Evolutionary conservation across 257 asterid species (phyloP).

Genomic region (Orobanche coerulescens): DNA sequence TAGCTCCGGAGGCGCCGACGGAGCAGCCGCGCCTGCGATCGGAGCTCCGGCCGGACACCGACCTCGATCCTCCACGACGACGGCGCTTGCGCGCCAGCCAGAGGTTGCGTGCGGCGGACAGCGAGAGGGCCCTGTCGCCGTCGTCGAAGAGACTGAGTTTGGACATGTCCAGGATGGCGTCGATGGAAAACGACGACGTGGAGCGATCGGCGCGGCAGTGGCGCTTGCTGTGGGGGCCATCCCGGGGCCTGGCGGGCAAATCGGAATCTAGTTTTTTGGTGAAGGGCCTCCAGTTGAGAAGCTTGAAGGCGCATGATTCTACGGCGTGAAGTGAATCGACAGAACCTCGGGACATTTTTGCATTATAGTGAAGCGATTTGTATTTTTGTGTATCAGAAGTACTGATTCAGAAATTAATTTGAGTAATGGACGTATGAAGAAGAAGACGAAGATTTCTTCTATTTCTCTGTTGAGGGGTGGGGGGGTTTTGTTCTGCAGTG

Average conservation of each 20-base stretch:
- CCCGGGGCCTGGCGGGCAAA: slow-evolving; percentile 44
- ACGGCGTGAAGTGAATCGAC: slow-evolving; percentile 52
- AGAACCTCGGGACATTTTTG: slow-evolving; percentile 46
- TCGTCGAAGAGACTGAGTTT: slow-evolving; percentile 78
- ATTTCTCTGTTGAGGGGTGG: neutral
- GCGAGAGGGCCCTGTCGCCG: slow-evolving; percentile 38
- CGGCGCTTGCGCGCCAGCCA: slow-evolving; percentile 75
- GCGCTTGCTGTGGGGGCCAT: slow-evolving; percentile 57
- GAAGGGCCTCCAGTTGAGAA: slow-evolving; percentile 40
- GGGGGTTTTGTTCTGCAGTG: neutral
- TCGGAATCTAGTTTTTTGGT: slow-evolving; percentile 47
- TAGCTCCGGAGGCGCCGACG: slow-evolving; percentile 80
- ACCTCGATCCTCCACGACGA: slow-evolving; percentile 74
- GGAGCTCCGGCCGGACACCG: slow-evolving; percentile 88
- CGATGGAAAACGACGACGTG: slow-evolving; percentile 67
- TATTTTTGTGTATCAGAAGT: neutral
- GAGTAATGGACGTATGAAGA: neutral
- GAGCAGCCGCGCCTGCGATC: slow-evolving; percentile 83
- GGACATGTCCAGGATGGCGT: slow-evolving; percentile 72
- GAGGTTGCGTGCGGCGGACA: slow-evolving; percentile 40
- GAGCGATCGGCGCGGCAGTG: slow-evolving; percentile 78
- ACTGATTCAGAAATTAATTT: neutral
- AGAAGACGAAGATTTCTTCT: slow-evolving; percentile 10
- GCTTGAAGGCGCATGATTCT: slow-evolving; percentile 65
- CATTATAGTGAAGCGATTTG: neutral